A percentile compares a stretch with the other conserved stretches of the same genome.
Evolutionary conservation across 495 filamentous ascomycete species (phyloP).

Genomic region (Parathielavia appendiculata): DNA sequence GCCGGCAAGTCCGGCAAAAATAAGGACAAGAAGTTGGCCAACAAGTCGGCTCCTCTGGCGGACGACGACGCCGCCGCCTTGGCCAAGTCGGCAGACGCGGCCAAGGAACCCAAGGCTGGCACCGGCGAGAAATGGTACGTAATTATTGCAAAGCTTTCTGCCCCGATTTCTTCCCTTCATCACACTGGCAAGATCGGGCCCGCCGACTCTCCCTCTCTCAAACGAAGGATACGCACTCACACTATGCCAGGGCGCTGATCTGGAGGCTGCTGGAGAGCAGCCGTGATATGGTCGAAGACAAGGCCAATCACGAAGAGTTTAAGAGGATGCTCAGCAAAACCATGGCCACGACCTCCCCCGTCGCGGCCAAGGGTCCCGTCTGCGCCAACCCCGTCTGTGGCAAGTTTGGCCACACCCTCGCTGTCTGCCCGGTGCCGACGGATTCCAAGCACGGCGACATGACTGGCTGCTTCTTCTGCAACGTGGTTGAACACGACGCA

Average conservation of each 20-base stretch:
- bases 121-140: background rate
- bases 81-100: background rate
- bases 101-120: background rate
- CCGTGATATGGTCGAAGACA: background rate
- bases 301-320: background rate
- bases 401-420: constrained; percentile 6
- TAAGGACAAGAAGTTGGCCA: background rate
- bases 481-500: constrained; percentile 7
- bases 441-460: background rate
- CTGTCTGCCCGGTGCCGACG: constrained; percentile 6
- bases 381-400: constrained; percentile 6
- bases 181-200: background rate
- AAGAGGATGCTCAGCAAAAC: background rate
- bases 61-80: background rate
- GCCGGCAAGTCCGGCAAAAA: background rate
- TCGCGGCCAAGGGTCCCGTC: background rate
- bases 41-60: background rate
- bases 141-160: background rate
- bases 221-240: background rate
- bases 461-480: constrained; percentile 14
- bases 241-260: background rate
- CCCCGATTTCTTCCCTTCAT: background rate
- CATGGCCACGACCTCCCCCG: no score
- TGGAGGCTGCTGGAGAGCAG: background rate
- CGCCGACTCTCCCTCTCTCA: background rate